Base-by-base conservation (phyloP, 768 basidiomycete genomes). In the Suillus variegatus region DNA sequence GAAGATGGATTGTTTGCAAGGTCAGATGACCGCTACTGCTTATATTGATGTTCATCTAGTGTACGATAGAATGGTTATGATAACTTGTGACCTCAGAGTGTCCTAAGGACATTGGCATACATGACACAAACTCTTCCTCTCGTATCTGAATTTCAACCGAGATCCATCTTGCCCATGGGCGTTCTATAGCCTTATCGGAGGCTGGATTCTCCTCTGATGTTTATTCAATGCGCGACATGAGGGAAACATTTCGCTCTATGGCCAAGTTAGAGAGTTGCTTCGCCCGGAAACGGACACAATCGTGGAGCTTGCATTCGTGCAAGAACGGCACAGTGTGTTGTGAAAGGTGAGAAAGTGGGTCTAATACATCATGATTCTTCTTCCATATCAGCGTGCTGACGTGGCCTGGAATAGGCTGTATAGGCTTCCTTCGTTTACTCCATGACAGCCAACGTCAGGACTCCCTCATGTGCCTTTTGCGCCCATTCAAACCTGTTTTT, bases 1-100 rank as follows among this genome's bases (percentile, higher is more conserved):
- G 84, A 0, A 81, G 80, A 70, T 92, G 90, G 90, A 81, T 85
- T 18, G 75, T 92, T 40, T 85, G 82, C 69, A 89, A 84, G 75
- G 73, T 79, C 55, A 77, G 81, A 66, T 84, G 72, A 28, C 16
- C 18, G 25, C 25, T 58, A n/a, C 14, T 57, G 20, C 18, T 18
- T 16, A 18, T 51, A 14, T 35, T 6, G 28, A 54, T 54, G 52
- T 32, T 54, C 2, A 35, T 55, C 12, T 55, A n/a, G 32, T 55
- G 54, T 55, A 55, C 32, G 36, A 55, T 36, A 55, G 20, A 36
- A 55, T n/a, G 54, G 35, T 13, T 35, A 36, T 36, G 18, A 10
- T 54, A 10, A 32, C 18, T 54, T 32, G 8, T 18, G 52, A 13
- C 25, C 28, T 18, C 28, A 52, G 51, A 18, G 16, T 52, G 28